Evolutionary conservation across 768 basidiomycete genomes (phyloP).

Genomic region (Agrocybe praecox): DNA sequence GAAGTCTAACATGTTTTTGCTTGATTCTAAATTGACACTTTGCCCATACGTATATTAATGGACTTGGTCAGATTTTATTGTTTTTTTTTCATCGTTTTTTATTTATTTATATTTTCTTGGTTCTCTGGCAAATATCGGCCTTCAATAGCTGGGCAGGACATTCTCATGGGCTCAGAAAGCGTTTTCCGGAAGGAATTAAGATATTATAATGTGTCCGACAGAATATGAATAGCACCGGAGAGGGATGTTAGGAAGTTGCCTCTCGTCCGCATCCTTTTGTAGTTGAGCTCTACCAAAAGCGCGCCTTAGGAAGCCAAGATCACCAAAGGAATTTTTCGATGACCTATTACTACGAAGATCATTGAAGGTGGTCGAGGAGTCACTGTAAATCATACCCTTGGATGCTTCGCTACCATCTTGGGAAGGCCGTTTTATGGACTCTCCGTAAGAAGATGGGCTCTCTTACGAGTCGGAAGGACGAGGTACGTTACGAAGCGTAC

Average conservation of each 20-base stretch:
- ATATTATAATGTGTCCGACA: background rate
- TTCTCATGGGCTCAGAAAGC: no score
- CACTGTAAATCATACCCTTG: slow-evolving; percentile 24
- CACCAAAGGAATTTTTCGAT: slow-evolving; percentile 39
- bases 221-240: slow-evolving; percentile 1
- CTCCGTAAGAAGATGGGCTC: slow-evolving; percentile 31
- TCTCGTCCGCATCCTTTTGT: slow-evolving; percentile 31
- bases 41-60: no score
- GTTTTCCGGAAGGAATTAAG: slow-evolving; percentile 51
- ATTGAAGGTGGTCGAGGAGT: slow-evolving; percentile 28
- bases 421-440: slow-evolving; percentile 28
- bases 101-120: no score
- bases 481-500: slow-evolving; percentile 30
- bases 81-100: no score
- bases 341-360: slow-evolving; percentile 51
- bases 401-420: slow-evolving; percentile 30
- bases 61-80: no score
- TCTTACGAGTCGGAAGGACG: slow-evolving; percentile 38
- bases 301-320: slow-evolving; percentile 33
- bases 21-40: no score
- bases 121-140: no score
- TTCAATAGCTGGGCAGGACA: no score
- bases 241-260: slow-evolving; percentile 41
- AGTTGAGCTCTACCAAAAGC: slow-evolving; percentile 39
- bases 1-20: no score